Base-by-base conservation (phyloP, 1,139 yeast species). In the Pneumocystis sp. region DNA sequence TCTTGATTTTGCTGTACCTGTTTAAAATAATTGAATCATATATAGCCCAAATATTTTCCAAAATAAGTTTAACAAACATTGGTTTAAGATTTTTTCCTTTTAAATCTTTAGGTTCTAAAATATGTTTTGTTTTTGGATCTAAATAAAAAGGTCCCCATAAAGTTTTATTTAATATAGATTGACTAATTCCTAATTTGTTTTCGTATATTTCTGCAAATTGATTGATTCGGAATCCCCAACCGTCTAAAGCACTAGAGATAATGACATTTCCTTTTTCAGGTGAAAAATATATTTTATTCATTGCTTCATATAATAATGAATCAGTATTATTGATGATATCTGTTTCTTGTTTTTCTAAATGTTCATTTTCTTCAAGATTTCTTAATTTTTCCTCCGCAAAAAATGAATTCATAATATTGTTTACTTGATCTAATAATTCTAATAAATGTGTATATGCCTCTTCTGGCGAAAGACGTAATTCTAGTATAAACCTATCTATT, bases 181-280 rank as follows among this genome's bases (percentile, higher is more conserved):
- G 85, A 68, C 89, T 87, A 70, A 93, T 87, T 0, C 96, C 97
- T 50, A 93, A 78, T 72, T 89, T 90, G 57, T 84, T 83, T 76
- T 87, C 95, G 73, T 89, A 89, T 59, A 95, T 84, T 67, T 87
- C 85, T 5, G 97, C 89, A 76, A 93, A 87, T 67, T 95, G 96
- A 67, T 88, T 84, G 57, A 95, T 80, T 64, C 90, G 87, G 75
- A 95, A 95, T 0, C 97, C 98, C 98, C 98, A 95, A 3, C 97
- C 97, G 75, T 93, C 98, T 34, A 87, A 80, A 0, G 98, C 98
- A 59, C 96, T 86, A 0, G 96, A 91, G 77, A 95, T 93, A 1
- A 95, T 85, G 6, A 95, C 97, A 73, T 95, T 95, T 74, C 91
- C 90, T 72, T 83, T 82, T 65, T 87, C 90, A 0, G 99, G 98